phyloP scores from a whole-genome alignment of 169 alveolate genomes.

The Plasmodium gaboni region DNA sequence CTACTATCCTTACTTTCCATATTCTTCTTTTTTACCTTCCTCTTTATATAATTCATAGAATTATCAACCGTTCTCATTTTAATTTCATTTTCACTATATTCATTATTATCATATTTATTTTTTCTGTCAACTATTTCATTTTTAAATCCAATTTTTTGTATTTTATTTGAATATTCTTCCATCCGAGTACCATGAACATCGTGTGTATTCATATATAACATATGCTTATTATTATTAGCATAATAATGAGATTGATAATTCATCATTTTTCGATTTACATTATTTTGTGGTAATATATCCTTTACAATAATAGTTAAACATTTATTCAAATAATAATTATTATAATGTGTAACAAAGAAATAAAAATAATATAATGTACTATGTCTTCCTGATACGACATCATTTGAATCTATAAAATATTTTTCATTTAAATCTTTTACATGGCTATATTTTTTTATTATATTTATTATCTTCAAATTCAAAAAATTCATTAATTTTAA shows the following conservation, averaged over 20 bases:
- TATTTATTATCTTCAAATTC: not conserved
- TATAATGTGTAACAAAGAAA: conserved; percentile 57
- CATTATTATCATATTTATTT: not conserved
- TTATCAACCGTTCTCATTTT: not conserved
- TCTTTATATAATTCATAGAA: conserved; percentile 1
- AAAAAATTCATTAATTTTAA: conserved; percentile 19
- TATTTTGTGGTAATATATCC: not conserved
- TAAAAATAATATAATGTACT: conserved; percentile 35
- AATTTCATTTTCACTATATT: conserved; percentile 7
- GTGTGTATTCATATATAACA: not conserved
- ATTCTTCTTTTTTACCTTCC: conserved; percentile 14
- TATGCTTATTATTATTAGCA: not conserved
- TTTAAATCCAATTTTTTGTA: conserved; percentile 7
- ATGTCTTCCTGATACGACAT: conserved; percentile 23
- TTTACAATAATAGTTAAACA: conserved; percentile 2
- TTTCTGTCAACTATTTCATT: not conserved
- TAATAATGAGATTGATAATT: not conserved
- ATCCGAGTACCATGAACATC: not conserved
- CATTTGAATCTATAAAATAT: conserved; percentile 13
- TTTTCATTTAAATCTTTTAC: conserved; percentile 30
- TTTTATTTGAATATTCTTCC: conserved; percentile 5
- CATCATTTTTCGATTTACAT: not conserved
- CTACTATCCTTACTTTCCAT: not conserved
- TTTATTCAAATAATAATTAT: conserved; percentile 35
- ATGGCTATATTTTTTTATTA: conserved; percentile 17